Percentiles rank a stretch among this genome's conserved stretches.
These are phyloP conservation scores for Daedalea quercina DNA, from an alignment of 768 basidiomycete species.

Conservation along the genomic window DNA sequence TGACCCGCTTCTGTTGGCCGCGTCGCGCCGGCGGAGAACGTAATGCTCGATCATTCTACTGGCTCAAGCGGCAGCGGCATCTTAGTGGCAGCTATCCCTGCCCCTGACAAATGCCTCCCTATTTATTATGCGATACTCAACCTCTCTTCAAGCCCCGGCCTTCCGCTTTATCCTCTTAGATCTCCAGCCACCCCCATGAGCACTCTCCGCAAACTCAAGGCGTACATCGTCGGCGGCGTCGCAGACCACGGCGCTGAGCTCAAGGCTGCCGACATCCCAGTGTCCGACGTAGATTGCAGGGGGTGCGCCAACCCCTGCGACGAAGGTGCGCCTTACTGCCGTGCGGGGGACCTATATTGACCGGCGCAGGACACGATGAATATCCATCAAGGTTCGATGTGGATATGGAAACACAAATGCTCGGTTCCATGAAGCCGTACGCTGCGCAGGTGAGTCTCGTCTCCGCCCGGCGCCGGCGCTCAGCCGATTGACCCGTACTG, in stretches of 20 bases:
- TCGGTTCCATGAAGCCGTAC: conserved; percentile 84
- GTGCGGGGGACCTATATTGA: background rate
- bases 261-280: conserved; percentile 51
- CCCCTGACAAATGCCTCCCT: background rate
- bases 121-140: background rate
- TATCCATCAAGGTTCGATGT: conserved; percentile 68
- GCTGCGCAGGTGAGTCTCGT: conserved; percentile 59
- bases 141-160: background rate
- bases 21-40: background rate
- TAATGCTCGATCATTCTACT: background rate
- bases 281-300: conserved; percentile 62
- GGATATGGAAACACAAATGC: conserved; percentile 75
- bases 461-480: background rate
- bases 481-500: conserved; percentile 6
- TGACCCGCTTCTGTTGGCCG: background rate
- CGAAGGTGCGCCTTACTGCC: conserved; percentile 37
- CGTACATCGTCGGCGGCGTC: conserved; percentile 23
- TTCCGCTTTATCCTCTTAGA: background rate
- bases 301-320: conserved; percentile 76
- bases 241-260: conserved; percentile 44
- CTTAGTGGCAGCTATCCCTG: conserved; percentile 1
- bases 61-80: background rate
- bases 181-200: conserved; percentile 8
- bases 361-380: conserved; percentile 57
- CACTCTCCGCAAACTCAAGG: conserved; percentile 20